Percentiles rank a stretch among this genome's conserved stretches.
phyloP scores from a whole-genome alignment of 78 protist genomes.

The Dictyostelium intermedium region DNA sequence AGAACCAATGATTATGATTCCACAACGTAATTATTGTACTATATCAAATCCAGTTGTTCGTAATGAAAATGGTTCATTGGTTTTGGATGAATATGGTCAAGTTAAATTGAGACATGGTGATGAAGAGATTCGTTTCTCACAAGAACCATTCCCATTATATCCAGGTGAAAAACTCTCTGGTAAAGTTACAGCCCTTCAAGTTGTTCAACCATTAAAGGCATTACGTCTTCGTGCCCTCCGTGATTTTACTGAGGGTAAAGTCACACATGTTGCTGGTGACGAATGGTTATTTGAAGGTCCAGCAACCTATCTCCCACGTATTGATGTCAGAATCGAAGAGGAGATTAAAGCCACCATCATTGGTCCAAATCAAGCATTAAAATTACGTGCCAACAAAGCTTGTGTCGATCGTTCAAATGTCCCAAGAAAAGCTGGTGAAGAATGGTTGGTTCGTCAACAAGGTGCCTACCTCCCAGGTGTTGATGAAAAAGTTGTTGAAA shows the following conservation, averaged over 20 bases:
- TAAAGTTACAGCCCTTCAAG: conserved; percentile 73
- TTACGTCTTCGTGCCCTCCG: conserved; percentile 88
- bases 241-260: conserved; percentile 75
- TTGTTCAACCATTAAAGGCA: conserved; percentile 83
- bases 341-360: conserved; percentile 79
- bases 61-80: conserved; percentile 41
- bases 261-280: conserved; percentile 85
- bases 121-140: conserved; percentile 82
- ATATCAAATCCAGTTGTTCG: conserved; percentile 86
- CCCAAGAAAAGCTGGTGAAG: conserved; percentile 87
- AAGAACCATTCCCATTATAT: conserved; percentile 91
- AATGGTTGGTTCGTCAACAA: conserved; percentile 92
- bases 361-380: conserved; percentile 87
- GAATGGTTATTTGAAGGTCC: conserved; percentile 94
- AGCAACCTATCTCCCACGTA: conserved; percentile 72
- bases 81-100: conserved; percentile 76
- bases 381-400: conserved; percentile 86
- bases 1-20: conserved; percentile 83
- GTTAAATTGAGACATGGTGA: conserved; percentile 87
- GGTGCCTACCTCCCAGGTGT: conserved; percentile 66
- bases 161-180: conserved; percentile 91
- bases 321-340: conserved; percentile 82
- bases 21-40: conserved; percentile 89
- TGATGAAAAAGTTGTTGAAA: conserved; percentile 81
- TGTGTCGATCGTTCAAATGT: conserved; percentile 62